Base-by-base conservation (phyloP, 345 rosid species). In the Populus pruinosa region DNA sequence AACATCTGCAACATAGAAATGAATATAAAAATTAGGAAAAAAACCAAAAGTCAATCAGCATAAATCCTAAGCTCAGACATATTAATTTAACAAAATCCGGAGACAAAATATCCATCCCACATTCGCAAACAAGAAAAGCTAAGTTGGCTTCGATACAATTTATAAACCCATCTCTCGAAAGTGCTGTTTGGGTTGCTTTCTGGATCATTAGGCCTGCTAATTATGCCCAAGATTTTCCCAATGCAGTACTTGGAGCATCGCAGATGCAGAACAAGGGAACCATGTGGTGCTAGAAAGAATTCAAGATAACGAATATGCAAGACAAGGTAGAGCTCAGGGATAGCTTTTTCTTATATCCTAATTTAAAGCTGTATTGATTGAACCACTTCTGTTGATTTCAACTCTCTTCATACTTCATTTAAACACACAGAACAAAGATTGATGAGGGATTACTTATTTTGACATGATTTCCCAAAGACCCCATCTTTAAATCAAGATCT, bases 1-100 rank as follows among this genome's bases (percentile, higher is more conserved):
- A 93, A 77, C 98, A 96, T 93, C 99, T 96, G 89, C 85, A 83
- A 74, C 76, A 77, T 17, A 67, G 21, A 78, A 36, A 53, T 67
- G 20, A 80, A 5, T 27, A 43, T 27, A 31, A 17, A 31, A 9
- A 39, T 21, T 69, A 39, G 23, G 50, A 71, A 29, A 81, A 81
- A 20, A 55, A 75, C 61, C 29, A 21, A 64, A 63, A 23, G 21
- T 21, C 14, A 64, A 50, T 4, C n/a, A 7, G 39, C 12, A 56
- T 25, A 70, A 17, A 69, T 63, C 64, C n/a, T 50, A 50, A 18
- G 59, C n/a, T 50, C 59, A 50, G 20, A 50, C n/a, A 18, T 50
- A 5, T 18, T 17, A 18, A 21, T 18, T 50, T 18, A 50, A 6
- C 9, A 50, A 50, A 50, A 21, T 50, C n/a, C 59, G 2, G n/a